Evolutionary conservation across 202 grass and related monocot genomes (phyloP), one percentile per base, ranked within the genome.

Genomic region (Thinopyrum obtusiflorum): DNA sequence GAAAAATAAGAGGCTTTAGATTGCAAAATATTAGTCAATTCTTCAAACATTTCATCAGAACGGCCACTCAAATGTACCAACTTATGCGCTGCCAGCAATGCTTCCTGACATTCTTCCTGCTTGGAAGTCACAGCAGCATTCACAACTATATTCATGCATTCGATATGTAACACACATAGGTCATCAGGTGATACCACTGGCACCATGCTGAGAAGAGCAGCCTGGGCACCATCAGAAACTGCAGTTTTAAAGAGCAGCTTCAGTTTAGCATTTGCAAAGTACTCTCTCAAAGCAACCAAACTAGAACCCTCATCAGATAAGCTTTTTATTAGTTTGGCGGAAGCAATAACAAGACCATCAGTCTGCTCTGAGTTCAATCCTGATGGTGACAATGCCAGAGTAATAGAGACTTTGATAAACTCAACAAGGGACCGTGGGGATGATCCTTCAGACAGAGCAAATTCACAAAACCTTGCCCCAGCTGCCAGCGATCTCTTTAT

Each of bases 401-500:
- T 66, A 85, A 94, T 67, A 46, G 68, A 91, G 78, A 84, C 49
- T 82, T 86, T 92, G 57, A 89, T 86, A 76, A 96, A 81, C 53
- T 91, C 92, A 80, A 88, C 46, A 81, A 98, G 86, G 42, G 84
- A 91, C 73, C 67, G 93, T 68, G 90, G 85, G 29, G 86, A 75
- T 76, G 93, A 96, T 28, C 91, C 97, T 91, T 98, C 97, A 42
- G 86, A 86, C 40, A 98, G 32, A 89, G 80, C 86, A 83, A 89
- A 98, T 91, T 98, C 93, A 90, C 93, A 96, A 81, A 98, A 98
- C 81, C 93, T 91, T 83, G 89, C 93, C 44, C 97, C 97, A 68
- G 93, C 97, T 81, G 73, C 55, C 13, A 92, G 93, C 23, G 91
- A 92, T 83, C 91, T 91, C 76, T 94, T 98, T 81, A 96, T 89